Evolutionary conservation across 352 stramenopile genomes (phyloP), one percentile per base, ranked within the genome.

Genomic region (Pythium rhizo-oryzae): DNA sequence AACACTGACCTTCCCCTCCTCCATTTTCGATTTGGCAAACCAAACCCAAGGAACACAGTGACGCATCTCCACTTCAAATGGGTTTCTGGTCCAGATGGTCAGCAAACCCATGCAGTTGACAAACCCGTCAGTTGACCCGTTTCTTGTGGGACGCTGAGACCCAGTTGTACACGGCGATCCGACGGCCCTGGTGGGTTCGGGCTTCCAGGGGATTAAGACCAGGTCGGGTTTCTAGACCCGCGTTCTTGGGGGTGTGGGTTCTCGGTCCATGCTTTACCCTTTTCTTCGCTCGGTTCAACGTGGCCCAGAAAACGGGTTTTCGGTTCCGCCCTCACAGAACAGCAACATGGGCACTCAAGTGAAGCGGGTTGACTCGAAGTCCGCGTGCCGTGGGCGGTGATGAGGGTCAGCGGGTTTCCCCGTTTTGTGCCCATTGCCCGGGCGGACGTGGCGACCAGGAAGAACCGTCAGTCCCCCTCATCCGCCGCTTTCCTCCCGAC

Each of bases 361-460:
- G 65, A 71, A 66, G 44, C 19, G 62, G 62, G 62, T 69, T 44
- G 23, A 49, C 41, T 47, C n/a, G n/a, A n/a, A n/a, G n/a, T n/a
- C n/a, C n/a, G n/a, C n/a, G n/a, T n/a, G n/a, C n/a, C n/a, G n/a
- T n/a, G n/a, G n/a, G 51, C 61, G 35, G 61, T 71, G 65, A 71
- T 71, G 65, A 65, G 60, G 59, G 59, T 69, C 52, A 60, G 49
- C 53, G 67, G 67, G 67, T 73, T 68, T 69, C 67, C 54, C 67
- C 30, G 66, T 59, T 74, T 67, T 70, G 62, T 75, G 62, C 57
- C 62, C 55, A 70, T 70, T 70, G 64, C 64, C 64, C 35, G 37
- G 54, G 12, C 51, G 53, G 67, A 62, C 60, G 58, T 63, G 59
- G 59, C 50, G 56, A 52, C 61, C 39, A 59, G 21, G 37, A 63